These are phyloP conservation scores for Trametes cinnabarina DNA, from an alignment of 768 basidiomycete genomes.

Conservation along the genomic window DNA sequence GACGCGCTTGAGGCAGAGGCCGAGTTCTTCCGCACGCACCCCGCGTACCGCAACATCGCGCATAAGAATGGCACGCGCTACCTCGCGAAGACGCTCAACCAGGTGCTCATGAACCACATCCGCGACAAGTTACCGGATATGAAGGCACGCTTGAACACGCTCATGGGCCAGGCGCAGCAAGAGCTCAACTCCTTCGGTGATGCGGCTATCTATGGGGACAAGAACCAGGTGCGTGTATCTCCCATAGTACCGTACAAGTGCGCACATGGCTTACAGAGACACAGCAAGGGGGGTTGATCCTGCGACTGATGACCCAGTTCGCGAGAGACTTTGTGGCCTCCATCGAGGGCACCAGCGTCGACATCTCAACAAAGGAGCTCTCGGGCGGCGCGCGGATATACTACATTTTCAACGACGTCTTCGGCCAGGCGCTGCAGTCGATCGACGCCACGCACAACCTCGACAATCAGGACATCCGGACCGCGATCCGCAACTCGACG, in stretches of 20 bases:
- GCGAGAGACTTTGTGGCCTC: slow-evolving; percentile 95
- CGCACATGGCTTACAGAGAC: slow-evolving; percentile 14
- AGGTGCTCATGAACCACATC: slow-evolving; percentile 95
- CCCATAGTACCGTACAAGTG: not conserved
- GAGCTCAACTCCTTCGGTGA: slow-evolving; percentile 97
- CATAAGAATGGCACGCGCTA: slow-evolving; percentile 98
- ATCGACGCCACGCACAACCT: slow-evolving; percentile 91
- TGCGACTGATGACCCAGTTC: slow-evolving; percentile 98
- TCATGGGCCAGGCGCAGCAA: slow-evolving; percentile 99
- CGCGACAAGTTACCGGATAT: slow-evolving; percentile 98
- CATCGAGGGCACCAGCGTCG: slow-evolving; percentile 94
- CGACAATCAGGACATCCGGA: slow-evolving; percentile 92
- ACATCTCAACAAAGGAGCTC: slow-evolving; percentile 97
- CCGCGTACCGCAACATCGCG: slow-evolving; percentile 91
- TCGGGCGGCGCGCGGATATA: slow-evolving; percentile 98
- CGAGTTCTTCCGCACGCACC: slow-evolving; percentile 88
- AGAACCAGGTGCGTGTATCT: slow-evolving; percentile 56
- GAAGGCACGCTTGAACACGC: slow-evolving; percentile 96
- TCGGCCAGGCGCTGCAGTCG: slow-evolving; percentile 84
- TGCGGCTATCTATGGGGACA: slow-evolving; percentile 86
- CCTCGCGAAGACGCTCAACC: slow-evolving; percentile 89
- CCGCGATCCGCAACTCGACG: slow-evolving; percentile 97
- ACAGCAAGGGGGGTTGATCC: slow-evolving; percentile 83
- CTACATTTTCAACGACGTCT: slow-evolving; percentile 99
- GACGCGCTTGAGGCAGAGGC: slow-evolving; percentile 83